A percentile compares a stretch with the other conserved stretches of the same genome.
Conservation (phyloP, 2,329 filamentous ascomycete genomes). For the Clonostachys chloroleuca region DNA sequence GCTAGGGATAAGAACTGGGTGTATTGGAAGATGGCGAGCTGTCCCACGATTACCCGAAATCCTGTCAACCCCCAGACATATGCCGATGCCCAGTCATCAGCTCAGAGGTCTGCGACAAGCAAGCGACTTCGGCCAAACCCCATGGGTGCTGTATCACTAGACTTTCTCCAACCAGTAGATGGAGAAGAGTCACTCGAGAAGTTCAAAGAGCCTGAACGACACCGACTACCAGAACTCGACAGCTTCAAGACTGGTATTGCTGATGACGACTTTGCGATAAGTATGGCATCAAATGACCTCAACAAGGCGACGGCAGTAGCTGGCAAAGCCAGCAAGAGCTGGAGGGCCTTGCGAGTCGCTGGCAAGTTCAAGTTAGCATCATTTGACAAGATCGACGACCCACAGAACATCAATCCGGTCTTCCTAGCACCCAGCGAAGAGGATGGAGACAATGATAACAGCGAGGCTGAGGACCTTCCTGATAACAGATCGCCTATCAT, state of each 20-base stretch:
- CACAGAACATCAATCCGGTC: slow-evolving; percentile 61
- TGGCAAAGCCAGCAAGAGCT: slow-evolving; percentile 81
- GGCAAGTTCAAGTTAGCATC: slow-evolving; percentile 67
- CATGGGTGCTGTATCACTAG: slow-evolving; percentile 70
- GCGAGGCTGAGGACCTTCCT: slow-evolving; percentile 32
- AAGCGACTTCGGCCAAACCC: slow-evolving; percentile 67
- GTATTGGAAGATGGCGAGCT: slow-evolving; percentile 94
- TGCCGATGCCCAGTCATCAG: slow-evolving; percentile 61
- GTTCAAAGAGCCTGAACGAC: slow-evolving; percentile 63
- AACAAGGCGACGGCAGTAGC: slow-evolving; percentile 54
- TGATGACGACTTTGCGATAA: slow-evolving; percentile 79
- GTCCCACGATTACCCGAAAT: slow-evolving; percentile 77
- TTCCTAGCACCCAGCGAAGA: slow-evolving; percentile 44
- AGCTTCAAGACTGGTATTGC: slow-evolving; percentile 70
- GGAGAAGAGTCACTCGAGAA: slow-evolving; percentile 57
- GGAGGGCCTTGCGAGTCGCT: slow-evolving; percentile 82
- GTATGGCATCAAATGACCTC: slow-evolving; percentile 66
- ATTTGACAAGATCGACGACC: slow-evolving; percentile 86
- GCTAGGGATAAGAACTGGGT: slow-evolving; percentile 98
- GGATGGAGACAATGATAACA: slow-evolving; percentile 25
- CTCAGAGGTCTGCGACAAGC: slow-evolving; percentile 62
- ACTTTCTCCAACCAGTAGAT: slow-evolving; percentile 70
- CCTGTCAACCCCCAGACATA: slow-evolving; percentile 67
- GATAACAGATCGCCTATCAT: slow-evolving; percentile 54
- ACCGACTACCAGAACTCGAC: slow-evolving; percentile 64